Base-by-base conservation (phyloP, 2,329 filamentous ascomycete genomes). In the Volutella citrinella region DNA sequence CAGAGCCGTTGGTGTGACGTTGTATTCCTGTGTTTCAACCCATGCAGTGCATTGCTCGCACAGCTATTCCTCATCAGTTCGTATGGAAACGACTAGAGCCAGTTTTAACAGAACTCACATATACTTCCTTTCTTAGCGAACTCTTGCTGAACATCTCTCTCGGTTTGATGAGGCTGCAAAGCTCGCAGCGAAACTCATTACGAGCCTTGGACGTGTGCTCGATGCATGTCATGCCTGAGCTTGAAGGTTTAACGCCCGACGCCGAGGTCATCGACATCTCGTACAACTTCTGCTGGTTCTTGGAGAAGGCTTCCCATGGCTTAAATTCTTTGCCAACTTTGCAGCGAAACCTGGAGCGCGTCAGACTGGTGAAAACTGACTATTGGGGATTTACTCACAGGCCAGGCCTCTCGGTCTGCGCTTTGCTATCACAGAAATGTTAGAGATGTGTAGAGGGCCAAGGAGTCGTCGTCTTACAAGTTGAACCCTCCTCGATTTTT, bases 291-390 rank as follows among this genome's bases (percentile, higher is more conserved):
- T 56, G 57, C 30, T 66, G 59, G 5, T 38, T 54, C 6, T 47
- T 48, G 6, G 60, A 64, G 36, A 65, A 66, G 5, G 39, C 42
- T 4, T 42, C 29, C 4, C 57, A 32, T 0, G 51, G 32, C 29
- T 59, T 60, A 59, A 55, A 65, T 34, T 65, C 62, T n/a, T 52
- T 49, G 5, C 63, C 63, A 13, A 55, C 42, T 19, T 57, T 53
- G 49, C 63, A 65, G 14, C 56, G 52, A 31, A 51, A 62, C 20
- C 60, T 63, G 25, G 10, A 13, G 15, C 19, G 19, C 12, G 12
- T 49, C 20, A 43, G 30, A n/a, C n/a, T n/a, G n/a, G n/a, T n/a
- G n/a, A n/a, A n/a, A n/a, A n/a, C n/a, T n/a, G n/a, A n/a, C n/a
- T n/a, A n/a, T n/a, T n/a, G n/a, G n/a, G n/a, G n/a, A n/a, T n/a